These are phyloP conservation scores for Fraxinus americana DNA, from an alignment of 257 asterid genomes.

Conservation along the genomic window DNA sequence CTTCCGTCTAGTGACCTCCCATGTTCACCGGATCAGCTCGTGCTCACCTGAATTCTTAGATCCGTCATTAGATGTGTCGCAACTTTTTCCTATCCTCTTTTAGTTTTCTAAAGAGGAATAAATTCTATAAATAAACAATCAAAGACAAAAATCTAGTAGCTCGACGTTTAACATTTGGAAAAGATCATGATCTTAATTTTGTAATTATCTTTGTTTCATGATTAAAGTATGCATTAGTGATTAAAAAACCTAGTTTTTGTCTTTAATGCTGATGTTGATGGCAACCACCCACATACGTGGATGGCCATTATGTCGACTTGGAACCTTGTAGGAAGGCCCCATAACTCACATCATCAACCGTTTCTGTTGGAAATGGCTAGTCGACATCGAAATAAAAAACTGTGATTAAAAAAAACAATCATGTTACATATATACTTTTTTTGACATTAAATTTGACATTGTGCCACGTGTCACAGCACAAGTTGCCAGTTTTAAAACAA, in stretches of 20 bases:
- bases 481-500: too few species aligned
- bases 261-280: slow-evolving; percentile 24
- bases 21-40: too few species aligned
- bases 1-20: too few species aligned
- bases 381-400: background rate
- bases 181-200: background rate
- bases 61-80: too few species aligned
- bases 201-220: slow-evolving; percentile 5
- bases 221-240: slow-evolving; percentile 18
- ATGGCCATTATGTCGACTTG: slow-evolving; percentile 52
- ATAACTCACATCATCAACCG: slow-evolving; percentile 45
- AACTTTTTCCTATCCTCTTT: too few species aligned
- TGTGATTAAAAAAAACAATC: too few species aligned
- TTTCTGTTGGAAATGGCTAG: slow-evolving; percentile 37
- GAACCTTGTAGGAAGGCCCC: slow-evolving; percentile 66
- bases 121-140: too few species aligned
- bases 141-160: background rate
- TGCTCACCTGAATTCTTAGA: too few species aligned
- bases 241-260: slow-evolving; percentile 12
- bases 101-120: too few species aligned
- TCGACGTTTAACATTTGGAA: background rate
- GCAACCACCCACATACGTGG: slow-evolving; percentile 34
- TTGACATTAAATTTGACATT: too few species aligned
- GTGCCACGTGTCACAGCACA: too few species aligned
- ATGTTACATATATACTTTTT: too few species aligned